Conservation (phyloP, 2,329 filamentous ascomycete species). For the Geosmithia flava region DNA sequence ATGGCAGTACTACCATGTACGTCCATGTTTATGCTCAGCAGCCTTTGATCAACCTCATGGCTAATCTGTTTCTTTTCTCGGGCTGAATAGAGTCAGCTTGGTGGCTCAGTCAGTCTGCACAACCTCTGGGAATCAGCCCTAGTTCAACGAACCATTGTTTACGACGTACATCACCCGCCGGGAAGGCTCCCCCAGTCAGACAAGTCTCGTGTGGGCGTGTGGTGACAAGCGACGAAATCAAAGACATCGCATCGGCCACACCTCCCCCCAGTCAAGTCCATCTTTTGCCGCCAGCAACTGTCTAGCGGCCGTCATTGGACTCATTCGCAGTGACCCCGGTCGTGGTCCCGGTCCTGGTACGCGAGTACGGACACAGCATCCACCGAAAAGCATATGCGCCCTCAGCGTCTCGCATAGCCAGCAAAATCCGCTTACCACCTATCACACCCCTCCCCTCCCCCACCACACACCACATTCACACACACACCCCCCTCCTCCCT, state of each 20-base stretch:
- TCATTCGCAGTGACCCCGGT: neutral
- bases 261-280: neutral
- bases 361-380: neutral
- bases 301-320: neutral
- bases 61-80: no score
- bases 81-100: no score
- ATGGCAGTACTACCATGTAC: neutral
- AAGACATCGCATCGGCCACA: neutral
- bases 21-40: no score
- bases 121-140: neutral
- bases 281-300: slow-evolving; percentile 1
- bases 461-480: neutral
- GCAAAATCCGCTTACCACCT: neutral
- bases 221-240: neutral
- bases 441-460: neutral
- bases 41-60: no score
- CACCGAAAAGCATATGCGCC: neutral
- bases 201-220: neutral
- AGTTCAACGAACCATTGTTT: neutral
- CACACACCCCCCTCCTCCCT: slow-evolving; percentile 1
- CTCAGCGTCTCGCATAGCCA: neutral
- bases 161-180: neutral
- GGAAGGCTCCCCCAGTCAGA: neutral
- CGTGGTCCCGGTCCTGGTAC: neutral
- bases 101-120: no score